Evolutionary conservation across 202 grass and related monocot species (phyloP).

Genomic region (Setaria italica): DNA sequence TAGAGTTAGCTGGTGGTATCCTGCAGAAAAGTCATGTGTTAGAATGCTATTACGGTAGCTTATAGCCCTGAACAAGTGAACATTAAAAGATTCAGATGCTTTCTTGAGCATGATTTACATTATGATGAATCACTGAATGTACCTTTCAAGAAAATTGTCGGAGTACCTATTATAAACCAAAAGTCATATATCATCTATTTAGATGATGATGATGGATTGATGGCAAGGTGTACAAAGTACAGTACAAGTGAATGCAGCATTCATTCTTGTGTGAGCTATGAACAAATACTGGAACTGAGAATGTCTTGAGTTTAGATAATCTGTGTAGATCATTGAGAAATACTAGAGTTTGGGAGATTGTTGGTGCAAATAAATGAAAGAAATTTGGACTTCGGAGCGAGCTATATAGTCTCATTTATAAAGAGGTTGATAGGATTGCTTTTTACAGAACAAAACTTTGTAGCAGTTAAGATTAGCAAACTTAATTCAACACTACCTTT

Average conservation of each 20-base stretch:
- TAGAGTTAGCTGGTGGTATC: background rate
- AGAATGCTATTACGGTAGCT: background rate
- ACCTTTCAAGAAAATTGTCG: background rate
- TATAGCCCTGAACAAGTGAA: background rate
- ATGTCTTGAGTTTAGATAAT: background rate
- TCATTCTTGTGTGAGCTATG: background rate
- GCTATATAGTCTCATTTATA: background rate
- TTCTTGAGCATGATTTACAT: constrained; percentile 29
- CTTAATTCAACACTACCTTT: background rate
- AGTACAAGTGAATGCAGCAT: background rate
- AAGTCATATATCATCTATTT: background rate
- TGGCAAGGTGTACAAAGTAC: background rate
- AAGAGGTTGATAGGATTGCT: background rate
- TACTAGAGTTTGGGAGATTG: constrained; percentile 1
- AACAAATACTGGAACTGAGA: constrained; percentile 1
- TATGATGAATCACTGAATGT: constrained; percentile 22
- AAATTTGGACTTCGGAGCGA: background rate
- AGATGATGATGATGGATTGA: background rate
- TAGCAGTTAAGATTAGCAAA: background rate
- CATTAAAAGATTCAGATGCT: constrained; percentile 5
- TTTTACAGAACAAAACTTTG: background rate
- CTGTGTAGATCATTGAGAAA: background rate
- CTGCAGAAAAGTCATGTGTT: constrained; percentile 20
- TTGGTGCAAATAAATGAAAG: constrained; percentile 26
- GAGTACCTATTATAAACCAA: constrained; percentile 6